Conservation (phyloP, 768 basidiomycete genomes). For the Leccinum imitatum region DNA sequence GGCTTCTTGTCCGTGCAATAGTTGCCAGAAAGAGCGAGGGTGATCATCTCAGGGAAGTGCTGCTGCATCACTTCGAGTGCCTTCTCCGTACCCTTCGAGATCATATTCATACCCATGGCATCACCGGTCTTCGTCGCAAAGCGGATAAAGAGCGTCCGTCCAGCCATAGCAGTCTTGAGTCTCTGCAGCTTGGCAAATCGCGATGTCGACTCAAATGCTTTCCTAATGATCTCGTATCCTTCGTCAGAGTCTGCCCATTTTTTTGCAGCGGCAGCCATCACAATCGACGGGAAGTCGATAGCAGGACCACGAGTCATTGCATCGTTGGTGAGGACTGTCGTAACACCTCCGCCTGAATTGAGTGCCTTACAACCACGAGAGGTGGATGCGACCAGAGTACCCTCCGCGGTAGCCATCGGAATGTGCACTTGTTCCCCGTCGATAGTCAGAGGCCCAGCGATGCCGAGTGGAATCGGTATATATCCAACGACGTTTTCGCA, state of each 20-base stretch:
- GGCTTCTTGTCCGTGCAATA: slow-evolving; percentile 99
- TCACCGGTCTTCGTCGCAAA: slow-evolving; percentile 96
- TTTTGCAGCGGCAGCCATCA: slow-evolving; percentile 78
- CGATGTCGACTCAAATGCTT: slow-evolving; percentile 92
- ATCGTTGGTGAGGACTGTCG: slow-evolving; percentile 88
- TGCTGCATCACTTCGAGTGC: slow-evolving; percentile 78
- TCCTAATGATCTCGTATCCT: slow-evolving; percentile 71
- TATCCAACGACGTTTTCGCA: slow-evolving; percentile 99
- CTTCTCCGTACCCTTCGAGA: slow-evolving; percentile 96
- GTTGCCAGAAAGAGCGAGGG: slow-evolving; percentile 91
- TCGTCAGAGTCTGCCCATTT: slow-evolving; percentile 84
- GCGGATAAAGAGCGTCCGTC: slow-evolving; percentile 88
- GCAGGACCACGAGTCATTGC: slow-evolving; percentile 98
- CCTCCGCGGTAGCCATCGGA: slow-evolving; percentile 99
- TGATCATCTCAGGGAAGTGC: slow-evolving; percentile 87
- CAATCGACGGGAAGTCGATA: slow-evolving; percentile 86
- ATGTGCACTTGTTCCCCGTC: slow-evolving; percentile 85
- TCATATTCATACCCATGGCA: slow-evolving; percentile 99
- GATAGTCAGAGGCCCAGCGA: slow-evolving; percentile 92
- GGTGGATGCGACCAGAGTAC: slow-evolving; percentile 95
- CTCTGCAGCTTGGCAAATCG: slow-evolving; percentile 86
- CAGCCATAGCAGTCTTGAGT: slow-evolving; percentile 89
- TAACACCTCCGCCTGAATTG: slow-evolving; percentile 93
- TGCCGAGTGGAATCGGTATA: slow-evolving; percentile 86
- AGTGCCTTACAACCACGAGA: slow-evolving; percentile 98